These are phyloP conservation scores for Podosphaera leucotricha DNA, from an alignment of 2,329 filamentous ascomycete genomes.

Conservation along the genomic window DNA sequence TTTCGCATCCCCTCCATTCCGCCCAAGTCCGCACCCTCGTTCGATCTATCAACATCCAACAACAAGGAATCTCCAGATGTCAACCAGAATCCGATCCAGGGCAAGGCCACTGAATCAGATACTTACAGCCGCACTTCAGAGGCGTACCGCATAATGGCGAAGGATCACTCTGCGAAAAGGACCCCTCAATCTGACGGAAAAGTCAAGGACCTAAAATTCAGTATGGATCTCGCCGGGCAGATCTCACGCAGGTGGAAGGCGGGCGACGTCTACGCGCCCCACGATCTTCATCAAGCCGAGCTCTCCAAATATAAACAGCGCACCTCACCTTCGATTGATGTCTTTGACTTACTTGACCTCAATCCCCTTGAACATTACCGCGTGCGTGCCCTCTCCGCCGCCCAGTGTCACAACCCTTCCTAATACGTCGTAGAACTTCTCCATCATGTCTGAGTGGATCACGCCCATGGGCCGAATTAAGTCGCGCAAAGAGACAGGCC, in stretches of 20 bases:
- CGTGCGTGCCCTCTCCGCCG: constrained; percentile 26
- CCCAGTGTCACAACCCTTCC: constrained; percentile 1
- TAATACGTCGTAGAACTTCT: constrained; percentile 95
- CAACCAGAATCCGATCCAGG: too few relatives aligned
- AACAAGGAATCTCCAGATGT: too few relatives aligned
- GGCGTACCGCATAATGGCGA: background rate
- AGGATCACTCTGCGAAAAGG: background rate
- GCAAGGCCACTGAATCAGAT: too few relatives aligned
- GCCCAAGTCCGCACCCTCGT: background rate
- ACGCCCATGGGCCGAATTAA: constrained; percentile 68
- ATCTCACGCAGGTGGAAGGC: constrained; percentile 45
- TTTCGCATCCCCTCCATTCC: too few relatives aligned
- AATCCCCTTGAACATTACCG: constrained; percentile 73
- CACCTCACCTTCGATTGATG: constrained; percentile 34
- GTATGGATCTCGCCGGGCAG: constrained; percentile 32
- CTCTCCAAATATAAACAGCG: constrained; percentile 55
- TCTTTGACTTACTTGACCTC: constrained; percentile 57
- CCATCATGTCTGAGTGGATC: constrained; percentile 74
- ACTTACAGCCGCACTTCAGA: background rate
- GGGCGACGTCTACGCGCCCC: constrained; percentile 78
- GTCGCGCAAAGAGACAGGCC: constrained; percentile 48
- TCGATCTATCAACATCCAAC: background rate
- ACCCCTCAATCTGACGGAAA: background rate
- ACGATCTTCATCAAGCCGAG: constrained; percentile 59
- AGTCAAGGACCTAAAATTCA: background rate